Conservation (phyloP, 495 filamentous ascomycete species). For the Neurospora terricola region DNA sequence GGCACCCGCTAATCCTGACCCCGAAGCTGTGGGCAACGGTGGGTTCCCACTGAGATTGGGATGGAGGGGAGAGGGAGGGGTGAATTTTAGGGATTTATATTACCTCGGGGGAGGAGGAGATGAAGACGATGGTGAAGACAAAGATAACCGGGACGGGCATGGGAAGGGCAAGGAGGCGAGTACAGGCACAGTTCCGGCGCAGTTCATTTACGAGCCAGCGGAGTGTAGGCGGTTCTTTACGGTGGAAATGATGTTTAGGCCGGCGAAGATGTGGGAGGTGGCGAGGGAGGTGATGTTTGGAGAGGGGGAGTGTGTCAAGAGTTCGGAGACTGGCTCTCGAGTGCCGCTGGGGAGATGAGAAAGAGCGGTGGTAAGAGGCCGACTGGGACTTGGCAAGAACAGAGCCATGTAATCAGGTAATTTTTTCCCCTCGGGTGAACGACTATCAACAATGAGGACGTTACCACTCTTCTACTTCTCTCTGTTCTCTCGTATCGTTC, state of each 20-base stretch:
- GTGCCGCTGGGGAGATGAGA: no score
- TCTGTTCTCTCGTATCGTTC: no score
- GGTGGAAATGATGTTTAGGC: background rate
- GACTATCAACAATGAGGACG: no score
- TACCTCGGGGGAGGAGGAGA: background rate
- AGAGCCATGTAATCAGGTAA: no score
- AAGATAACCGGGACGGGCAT: no score
- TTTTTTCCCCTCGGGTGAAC: no score
- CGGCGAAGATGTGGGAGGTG: background rate
- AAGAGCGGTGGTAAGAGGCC: no score
- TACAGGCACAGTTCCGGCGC: background rate
- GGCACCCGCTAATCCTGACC: background rate
- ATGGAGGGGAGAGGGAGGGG: background rate
- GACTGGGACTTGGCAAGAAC: no score
- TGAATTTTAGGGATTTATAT: slow-evolving; percentile 1
- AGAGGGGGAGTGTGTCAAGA: slow-evolving; percentile 6
- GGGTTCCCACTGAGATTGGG: background rate
- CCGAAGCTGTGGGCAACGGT: no score
- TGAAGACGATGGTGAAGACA: no score
- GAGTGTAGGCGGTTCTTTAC: background rate
- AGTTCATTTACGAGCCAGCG: background rate
- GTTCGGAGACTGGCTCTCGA: no score
- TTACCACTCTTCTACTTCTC: no score
- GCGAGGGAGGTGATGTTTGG: background rate
- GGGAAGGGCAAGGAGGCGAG: background rate